Conservation (phyloP, 139 green algal species). For the Raphidocelis subcapitata region DNA sequence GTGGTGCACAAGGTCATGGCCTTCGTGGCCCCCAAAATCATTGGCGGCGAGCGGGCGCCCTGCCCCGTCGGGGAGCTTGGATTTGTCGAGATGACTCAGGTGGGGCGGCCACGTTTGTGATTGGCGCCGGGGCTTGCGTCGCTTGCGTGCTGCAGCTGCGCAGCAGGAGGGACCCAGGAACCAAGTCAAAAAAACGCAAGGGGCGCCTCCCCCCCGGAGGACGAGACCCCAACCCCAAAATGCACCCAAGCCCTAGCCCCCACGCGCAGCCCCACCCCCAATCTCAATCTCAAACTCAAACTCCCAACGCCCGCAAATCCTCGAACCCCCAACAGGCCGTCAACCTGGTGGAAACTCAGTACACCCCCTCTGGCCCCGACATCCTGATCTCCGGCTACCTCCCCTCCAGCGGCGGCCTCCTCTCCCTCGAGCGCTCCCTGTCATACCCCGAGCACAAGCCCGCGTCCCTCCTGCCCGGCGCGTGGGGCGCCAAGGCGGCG, state of each 20-base stretch:
- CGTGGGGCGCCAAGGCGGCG: neutral
- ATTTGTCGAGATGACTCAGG: slow-evolving; percentile 95
- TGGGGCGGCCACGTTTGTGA: no score
- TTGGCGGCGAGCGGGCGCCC: slow-evolving; percentile 75
- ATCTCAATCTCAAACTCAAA: no score
- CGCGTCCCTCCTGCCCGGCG: slow-evolving; percentile 1
- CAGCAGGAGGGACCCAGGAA: no score
- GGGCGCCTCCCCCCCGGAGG: no score
- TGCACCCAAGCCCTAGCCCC: no score
- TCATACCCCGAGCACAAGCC: slow-evolving; percentile 12
- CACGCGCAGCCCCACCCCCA: no score
- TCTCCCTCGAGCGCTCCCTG: slow-evolving; percentile 34
- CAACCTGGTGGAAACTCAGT: slow-evolving; percentile 60
- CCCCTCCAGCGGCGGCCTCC: slow-evolving; percentile 64
- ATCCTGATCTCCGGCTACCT: slow-evolving; percentile 90
- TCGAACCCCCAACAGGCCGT: slow-evolving; percentile 70
- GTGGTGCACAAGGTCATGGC: slow-evolving; percentile 95
- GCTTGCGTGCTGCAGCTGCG: no score
- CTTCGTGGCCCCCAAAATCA: slow-evolving; percentile 95
- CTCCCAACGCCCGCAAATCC: no score
- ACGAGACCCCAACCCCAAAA: no score
- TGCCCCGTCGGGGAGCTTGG: slow-evolving; percentile 96
- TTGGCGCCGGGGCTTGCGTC: no score
- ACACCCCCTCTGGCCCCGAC: slow-evolving; percentile 75
- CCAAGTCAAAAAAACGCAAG: no score